Conservation (phyloP, 768 basidiomycete species). For the Trametes sanguinea region DNA sequence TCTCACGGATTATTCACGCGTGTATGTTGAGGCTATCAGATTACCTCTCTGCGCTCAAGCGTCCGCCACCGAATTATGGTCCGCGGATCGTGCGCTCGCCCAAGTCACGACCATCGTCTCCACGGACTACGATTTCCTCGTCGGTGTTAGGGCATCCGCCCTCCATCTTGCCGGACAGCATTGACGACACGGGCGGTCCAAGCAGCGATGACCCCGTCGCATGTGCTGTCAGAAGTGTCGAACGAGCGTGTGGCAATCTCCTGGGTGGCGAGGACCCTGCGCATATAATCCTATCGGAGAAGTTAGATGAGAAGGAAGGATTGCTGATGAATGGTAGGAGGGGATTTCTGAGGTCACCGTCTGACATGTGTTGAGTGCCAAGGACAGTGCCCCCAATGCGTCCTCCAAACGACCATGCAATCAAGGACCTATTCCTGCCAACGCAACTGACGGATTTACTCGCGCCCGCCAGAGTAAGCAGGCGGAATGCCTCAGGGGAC, state of each 20-base stretch:
- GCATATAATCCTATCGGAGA: slow-evolving; percentile 54
- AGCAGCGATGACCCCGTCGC: slow-evolving; percentile 21
- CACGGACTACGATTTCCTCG: slow-evolving; percentile 24
- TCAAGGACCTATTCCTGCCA: slow-evolving; percentile 32
- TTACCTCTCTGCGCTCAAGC: slow-evolving; percentile 41
- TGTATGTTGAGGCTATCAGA: slow-evolving; percentile 35
- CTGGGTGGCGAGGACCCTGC: slow-evolving; percentile 14
- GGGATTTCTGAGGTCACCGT: neutral
- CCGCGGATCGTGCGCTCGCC: slow-evolving; percentile 25
- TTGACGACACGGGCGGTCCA: slow-evolving; percentile 31
- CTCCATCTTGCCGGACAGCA: slow-evolving; percentile 8
- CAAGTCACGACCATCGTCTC: slow-evolving; percentile 30
- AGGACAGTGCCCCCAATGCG: slow-evolving; percentile 55
- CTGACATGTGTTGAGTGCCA: neutral
- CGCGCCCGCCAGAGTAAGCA: slow-evolving; percentile 23
- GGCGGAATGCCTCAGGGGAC: neutral
- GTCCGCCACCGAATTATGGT: neutral
- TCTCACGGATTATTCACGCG: too few species aligned
- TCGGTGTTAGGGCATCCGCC: slow-evolving; percentile 42
- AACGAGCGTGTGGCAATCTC: slow-evolving; percentile 13
- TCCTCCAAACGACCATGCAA: slow-evolving; percentile 51
- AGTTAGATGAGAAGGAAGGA: slow-evolving; percentile 50
- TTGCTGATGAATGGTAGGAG: slow-evolving; percentile 60
- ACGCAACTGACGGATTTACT: slow-evolving; percentile 7
- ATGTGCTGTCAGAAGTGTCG: slow-evolving; percentile 10